Percentiles rank a stretch among this genome's conserved stretches.
Conservation (phyloP, 2,329 filamentous ascomycete genomes). For the Penicillium janthinellum region DNA sequence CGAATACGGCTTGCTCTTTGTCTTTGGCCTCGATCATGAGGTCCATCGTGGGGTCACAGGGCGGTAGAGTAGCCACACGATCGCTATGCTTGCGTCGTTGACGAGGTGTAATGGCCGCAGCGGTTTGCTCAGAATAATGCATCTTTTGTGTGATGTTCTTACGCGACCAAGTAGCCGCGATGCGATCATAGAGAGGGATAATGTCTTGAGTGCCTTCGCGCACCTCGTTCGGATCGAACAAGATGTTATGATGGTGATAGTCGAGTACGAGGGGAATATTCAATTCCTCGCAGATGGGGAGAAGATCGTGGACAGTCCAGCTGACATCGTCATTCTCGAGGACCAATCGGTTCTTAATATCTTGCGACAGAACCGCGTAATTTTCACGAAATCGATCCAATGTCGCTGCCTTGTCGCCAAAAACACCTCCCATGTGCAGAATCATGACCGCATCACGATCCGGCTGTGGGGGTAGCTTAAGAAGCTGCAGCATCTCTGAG, state of each 20-base stretch:
- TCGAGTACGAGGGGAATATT: slow-evolving; percentile 91
- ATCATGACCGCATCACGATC: slow-evolving; percentile 92
- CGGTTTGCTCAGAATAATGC: slow-evolving; percentile 86
- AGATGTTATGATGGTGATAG: slow-evolving; percentile 93
- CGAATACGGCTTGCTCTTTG: slow-evolving; percentile 95
- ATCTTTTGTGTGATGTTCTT: slow-evolving; percentile 92
- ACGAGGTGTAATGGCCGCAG: slow-evolving; percentile 72
- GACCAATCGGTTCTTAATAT: slow-evolving; percentile 78
- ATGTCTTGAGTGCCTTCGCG: slow-evolving; percentile 87
- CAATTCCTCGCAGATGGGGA: slow-evolving; percentile 90
- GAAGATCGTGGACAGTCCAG: slow-evolving; percentile 87
- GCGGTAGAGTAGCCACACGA: slow-evolving; percentile 76
- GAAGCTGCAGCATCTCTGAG: slow-evolving; percentile 75
- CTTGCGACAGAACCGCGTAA: slow-evolving; percentile 66
- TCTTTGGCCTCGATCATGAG: slow-evolving; percentile 99
- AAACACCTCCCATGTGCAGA: slow-evolving; percentile 87
- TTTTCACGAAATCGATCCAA: slow-evolving; percentile 76
- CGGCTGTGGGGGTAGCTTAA: slow-evolving; percentile 75
- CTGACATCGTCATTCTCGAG: slow-evolving; percentile 93
- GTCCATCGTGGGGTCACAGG: slow-evolving; percentile 81
- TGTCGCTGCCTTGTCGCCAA: slow-evolving; percentile 81
- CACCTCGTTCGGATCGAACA: slow-evolving; percentile 72
- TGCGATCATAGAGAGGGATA: slow-evolving; percentile 71
- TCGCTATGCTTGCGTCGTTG: slow-evolving; percentile 84
- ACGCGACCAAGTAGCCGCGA: slow-evolving; percentile 77